Percentiles rank a stretch among this genome's conserved stretches.
phyloP scores from a whole-genome alignment of 768 basidiomycete genomes.

The Naematelia aurantialba region DNA sequence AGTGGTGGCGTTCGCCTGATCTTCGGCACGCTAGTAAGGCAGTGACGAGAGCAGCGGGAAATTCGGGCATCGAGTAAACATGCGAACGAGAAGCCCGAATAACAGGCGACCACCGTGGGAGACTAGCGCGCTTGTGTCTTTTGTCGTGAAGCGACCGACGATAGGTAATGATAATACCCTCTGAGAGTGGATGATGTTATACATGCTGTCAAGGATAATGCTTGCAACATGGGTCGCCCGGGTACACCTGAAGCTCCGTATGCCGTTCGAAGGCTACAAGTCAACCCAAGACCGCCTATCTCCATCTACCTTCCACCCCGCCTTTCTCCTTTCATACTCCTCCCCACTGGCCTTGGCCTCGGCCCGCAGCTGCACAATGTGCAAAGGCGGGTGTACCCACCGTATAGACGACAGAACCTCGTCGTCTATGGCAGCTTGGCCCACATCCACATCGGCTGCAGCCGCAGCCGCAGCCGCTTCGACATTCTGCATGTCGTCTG shows the following conservation, averaged over 20 bases:
- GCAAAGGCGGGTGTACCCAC: neutral
- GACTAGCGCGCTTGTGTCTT: too few species aligned
- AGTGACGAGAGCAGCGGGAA: too few species aligned
- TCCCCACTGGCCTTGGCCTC: constrained; percentile 27
- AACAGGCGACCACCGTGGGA: neutral
- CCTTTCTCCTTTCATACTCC: constrained; percentile 18
- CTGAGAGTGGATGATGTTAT: neutral
- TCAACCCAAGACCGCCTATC: neutral
- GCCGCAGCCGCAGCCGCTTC: neutral
- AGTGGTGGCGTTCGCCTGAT: too few species aligned
- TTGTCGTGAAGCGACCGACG: neutral
- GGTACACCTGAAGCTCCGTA: neutral
- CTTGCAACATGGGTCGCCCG: neutral
- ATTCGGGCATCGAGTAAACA: neutral
- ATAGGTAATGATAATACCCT: neutral
- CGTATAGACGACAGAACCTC: neutral
- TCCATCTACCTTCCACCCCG: constrained; percentile 3
- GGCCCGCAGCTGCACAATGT: constrained; percentile 16
- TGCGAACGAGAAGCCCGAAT: neutral
- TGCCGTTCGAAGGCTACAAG: neutral
- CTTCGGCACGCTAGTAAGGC: too few species aligned
- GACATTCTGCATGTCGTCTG: constrained; percentile 9
- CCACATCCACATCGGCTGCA: too few species aligned
- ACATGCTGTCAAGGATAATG: neutral
- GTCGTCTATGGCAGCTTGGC: neutral